phyloP scores from a whole-genome alignment of 208 protist species.

The Wallacemonas sp. region DNA sequence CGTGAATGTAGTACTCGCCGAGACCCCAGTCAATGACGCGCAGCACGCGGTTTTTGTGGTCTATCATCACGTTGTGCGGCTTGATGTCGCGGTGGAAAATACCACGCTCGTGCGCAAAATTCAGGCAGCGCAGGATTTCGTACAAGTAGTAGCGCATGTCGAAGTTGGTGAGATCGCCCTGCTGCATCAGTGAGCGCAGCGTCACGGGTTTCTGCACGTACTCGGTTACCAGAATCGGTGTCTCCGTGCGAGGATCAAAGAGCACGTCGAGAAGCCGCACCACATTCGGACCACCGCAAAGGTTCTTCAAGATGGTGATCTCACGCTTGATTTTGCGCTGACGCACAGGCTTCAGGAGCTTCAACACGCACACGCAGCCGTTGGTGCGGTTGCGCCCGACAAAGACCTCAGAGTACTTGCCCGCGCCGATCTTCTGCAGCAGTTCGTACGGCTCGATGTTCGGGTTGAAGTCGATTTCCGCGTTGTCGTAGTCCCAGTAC shows the following conservation, averaged over 20 bases:
- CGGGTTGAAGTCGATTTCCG: slow-evolving; percentile 74
- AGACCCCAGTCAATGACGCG: slow-evolving; percentile 98
- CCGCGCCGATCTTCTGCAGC: slow-evolving; percentile 94
- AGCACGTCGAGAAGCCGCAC: slow-evolving; percentile 98
- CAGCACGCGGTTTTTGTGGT: slow-evolving; percentile 95
- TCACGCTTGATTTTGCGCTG: slow-evolving; percentile 99
- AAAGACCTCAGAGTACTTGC: slow-evolving; percentile 99
- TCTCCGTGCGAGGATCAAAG: slow-evolving; percentile 93
- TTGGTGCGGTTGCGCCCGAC: slow-evolving; percentile 92
- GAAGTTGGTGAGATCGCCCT: slow-evolving; percentile 91
- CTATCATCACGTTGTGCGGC: slow-evolving; percentile 99
- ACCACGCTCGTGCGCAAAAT: slow-evolving; percentile 97
- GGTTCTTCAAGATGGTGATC: slow-evolving; percentile 98
- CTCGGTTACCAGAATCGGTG: slow-evolving; percentile 98
- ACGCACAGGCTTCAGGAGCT: slow-evolving; percentile 99
- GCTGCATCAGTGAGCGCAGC: slow-evolving; percentile 96
- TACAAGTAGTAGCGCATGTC: slow-evolving; percentile 99
- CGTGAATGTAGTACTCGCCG: slow-evolving; percentile 99
- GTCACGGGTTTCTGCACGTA: slow-evolving; percentile 97
- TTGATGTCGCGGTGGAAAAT: slow-evolving; percentile 99
- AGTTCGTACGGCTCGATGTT: slow-evolving; percentile 96
- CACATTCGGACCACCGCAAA: slow-evolving; percentile 98
- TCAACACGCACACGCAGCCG: slow-evolving; percentile 95
- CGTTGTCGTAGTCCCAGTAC: slow-evolving; percentile 95
- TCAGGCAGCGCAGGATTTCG: slow-evolving; percentile 94